Evolutionary conservation across 805 yeast genomes (phyloP).

Genomic region (Yamadazyma phyllophila): DNA sequence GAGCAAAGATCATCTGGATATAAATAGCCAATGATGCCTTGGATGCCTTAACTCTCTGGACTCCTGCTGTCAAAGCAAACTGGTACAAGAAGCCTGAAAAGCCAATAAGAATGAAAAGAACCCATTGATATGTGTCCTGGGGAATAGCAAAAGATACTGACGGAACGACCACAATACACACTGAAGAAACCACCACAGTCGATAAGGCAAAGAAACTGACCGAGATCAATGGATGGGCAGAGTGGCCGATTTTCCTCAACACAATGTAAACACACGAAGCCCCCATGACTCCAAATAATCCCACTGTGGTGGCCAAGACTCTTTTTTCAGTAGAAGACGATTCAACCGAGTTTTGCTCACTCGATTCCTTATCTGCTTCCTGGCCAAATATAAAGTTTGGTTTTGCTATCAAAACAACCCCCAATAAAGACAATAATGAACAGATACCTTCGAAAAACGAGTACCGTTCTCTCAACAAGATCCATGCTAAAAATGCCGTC

Average conservation of each 20-base stretch:
- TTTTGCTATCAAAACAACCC: slow-evolving; percentile 78
- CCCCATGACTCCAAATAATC: slow-evolving; percentile 66
- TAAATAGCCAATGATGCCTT: slow-evolving; percentile 74
- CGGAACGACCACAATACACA: slow-evolving; percentile 55
- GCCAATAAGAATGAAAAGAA: slow-evolving; percentile 59
- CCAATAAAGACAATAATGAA: slow-evolving; percentile 63
- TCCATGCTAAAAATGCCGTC: slow-evolving; percentile 71
- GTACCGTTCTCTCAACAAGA: slow-evolving; percentile 63
- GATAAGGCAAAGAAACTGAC: slow-evolving; percentile 73
- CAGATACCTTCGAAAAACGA: slow-evolving; percentile 67
- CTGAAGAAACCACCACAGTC: slow-evolving; percentile 52
- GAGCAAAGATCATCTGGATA: slow-evolving; percentile 74
- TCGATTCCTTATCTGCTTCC: slow-evolving; percentile 27
- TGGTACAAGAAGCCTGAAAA: slow-evolving; percentile 82
- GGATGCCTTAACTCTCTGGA: slow-evolving; percentile 77
- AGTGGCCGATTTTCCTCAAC: slow-evolving; percentile 70
- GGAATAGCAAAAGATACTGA: slow-evolving; percentile 61
- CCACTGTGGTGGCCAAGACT: slow-evolving; percentile 60
- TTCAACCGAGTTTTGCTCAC: slow-evolving; percentile 41
- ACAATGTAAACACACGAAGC: slow-evolving; percentile 68
- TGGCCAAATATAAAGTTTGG: slow-evolving; percentile 69
- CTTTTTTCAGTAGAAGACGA: slow-evolving; percentile 53
- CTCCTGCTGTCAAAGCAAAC: slow-evolving; percentile 72
- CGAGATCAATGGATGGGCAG: slow-evolving; percentile 76
- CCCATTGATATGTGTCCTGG: slow-evolving; percentile 62